Evolutionary conservation across 257 asterid species (phyloP).

Genomic region (Coffea canephora): DNA sequence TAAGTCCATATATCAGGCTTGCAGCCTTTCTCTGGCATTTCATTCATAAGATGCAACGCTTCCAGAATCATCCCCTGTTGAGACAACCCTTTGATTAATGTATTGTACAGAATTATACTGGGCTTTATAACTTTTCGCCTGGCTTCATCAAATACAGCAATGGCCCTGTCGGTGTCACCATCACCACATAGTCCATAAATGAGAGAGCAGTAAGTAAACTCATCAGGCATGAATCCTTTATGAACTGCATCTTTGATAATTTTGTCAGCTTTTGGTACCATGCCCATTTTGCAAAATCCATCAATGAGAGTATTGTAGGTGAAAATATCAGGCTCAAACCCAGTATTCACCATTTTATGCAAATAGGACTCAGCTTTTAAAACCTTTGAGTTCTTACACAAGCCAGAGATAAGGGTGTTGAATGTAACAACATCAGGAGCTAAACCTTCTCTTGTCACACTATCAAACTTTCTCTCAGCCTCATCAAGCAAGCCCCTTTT

Average conservation of each 20-base stretch:
- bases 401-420: constrained; percentile 76
- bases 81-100: constrained; percentile 73
- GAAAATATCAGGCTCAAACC: constrained; percentile 70
- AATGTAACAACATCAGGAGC: constrained; percentile 77
- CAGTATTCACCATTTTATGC: constrained; percentile 74
- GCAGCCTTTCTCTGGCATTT: constrained; percentile 69
- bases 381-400: constrained; percentile 78
- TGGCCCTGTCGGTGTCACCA: constrained; percentile 70
- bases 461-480: constrained; percentile 63
- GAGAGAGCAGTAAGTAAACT: constrained; percentile 75
- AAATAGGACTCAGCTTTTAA: constrained; percentile 68
- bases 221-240: constrained; percentile 79
- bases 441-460: constrained; percentile 42
- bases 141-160: constrained; percentile 52
- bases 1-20: constrained; percentile 75
- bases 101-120: constrained; percentile 54
- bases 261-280: constrained; percentile 61
- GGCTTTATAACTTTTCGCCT: constrained; percentile 49
- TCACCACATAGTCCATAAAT: constrained; percentile 67
- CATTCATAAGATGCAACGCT: constrained; percentile 69
- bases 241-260: constrained; percentile 62
- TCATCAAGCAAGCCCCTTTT: constrained; percentile 54
- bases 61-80: constrained; percentile 61
- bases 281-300: constrained; percentile 71
- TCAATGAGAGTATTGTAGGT: constrained; percentile 78